Conservation (phyloP, 2,329 filamentous ascomycete genomes). For the Ustilaginoidea virens region DNA sequence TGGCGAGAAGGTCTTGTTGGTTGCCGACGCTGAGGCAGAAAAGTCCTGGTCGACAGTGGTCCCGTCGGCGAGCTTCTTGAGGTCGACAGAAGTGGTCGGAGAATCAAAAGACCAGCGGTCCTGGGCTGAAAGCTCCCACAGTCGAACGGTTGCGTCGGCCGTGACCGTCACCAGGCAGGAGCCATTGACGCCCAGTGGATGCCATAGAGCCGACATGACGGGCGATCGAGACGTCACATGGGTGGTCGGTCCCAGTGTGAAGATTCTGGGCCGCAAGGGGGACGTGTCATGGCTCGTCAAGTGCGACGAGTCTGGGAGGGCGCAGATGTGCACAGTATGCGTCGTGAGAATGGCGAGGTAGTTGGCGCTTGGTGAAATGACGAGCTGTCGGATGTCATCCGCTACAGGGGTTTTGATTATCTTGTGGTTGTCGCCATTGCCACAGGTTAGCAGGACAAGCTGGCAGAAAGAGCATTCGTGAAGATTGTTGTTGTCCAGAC, state of each 20-base stretch:
- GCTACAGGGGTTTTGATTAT: constrained; percentile 63
- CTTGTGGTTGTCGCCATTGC: constrained; percentile 34
- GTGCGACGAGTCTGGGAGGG: constrained; percentile 69
- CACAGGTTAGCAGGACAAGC: too few relatives aligned
- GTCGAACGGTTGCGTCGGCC: constrained; percentile 68
- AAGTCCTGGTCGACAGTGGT: constrained; percentile 72
- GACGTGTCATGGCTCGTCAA: constrained; percentile 52
- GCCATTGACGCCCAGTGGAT: constrained; percentile 73
- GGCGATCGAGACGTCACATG: constrained; percentile 78
- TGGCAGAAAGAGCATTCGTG: not conserved
- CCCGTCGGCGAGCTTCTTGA: constrained; percentile 79
- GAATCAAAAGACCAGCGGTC: constrained; percentile 80
- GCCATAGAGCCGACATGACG: constrained; percentile 75
- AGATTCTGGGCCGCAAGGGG: constrained; percentile 67
- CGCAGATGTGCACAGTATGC: constrained; percentile 74
- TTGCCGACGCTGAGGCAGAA: constrained; percentile 55
- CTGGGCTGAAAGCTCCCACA: constrained; percentile 79
- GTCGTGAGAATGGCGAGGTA: constrained; percentile 75
- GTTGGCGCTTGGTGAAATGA: constrained; percentile 67
- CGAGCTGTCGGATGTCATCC: constrained; percentile 70
- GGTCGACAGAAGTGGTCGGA: constrained; percentile 68
- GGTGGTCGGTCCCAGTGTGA: constrained; percentile 80
- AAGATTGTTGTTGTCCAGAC: constrained; percentile 2
- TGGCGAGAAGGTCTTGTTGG: constrained; percentile 71
- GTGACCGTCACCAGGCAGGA: constrained; percentile 80